These are phyloP conservation scores for Trichophyton benhamiae DNA, from an alignment of 2,329 filamentous ascomycete species.

Conservation along the genomic window DNA sequence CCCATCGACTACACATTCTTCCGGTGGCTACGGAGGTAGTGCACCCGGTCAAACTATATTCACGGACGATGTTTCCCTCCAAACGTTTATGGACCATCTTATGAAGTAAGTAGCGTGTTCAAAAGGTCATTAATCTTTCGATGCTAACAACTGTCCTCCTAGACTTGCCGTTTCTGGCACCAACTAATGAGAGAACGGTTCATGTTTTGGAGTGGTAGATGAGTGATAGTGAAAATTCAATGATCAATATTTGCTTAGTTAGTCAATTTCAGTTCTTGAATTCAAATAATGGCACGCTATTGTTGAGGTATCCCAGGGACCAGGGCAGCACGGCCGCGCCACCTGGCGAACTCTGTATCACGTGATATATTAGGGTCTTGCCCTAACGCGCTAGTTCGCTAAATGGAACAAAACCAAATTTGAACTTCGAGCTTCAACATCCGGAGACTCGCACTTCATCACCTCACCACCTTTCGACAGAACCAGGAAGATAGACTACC, in stretches of 20 bases:
- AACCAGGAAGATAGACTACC: conserved; percentile 51
- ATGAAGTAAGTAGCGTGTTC: conserved; percentile 68
- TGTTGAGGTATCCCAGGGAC: background rate
- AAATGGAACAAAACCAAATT: background rate
- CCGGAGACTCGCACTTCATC: conserved; percentile 15
- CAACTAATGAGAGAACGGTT: conserved; percentile 25
- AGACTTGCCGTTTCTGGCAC: conserved; percentile 41
- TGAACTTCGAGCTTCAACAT: background rate
- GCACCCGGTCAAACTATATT: conserved; percentile 96
- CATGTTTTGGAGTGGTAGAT: background rate
- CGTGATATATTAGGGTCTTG: conserved; percentile 10
- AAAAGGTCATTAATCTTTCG: conserved; percentile 9
- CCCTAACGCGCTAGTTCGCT: conserved; percentile 15
- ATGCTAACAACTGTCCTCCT: conserved; percentile 7
- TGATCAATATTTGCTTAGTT: conserved; percentile 3
- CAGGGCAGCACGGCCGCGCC: too few relatives aligned
- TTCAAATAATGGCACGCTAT: background rate
- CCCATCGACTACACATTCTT: conserved; percentile 92
- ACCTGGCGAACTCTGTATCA: background rate
- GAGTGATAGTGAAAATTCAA: background rate
- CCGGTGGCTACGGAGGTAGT: conserved; percentile 79
- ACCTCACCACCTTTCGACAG: conserved; percentile 25
- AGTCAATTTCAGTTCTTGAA: conserved; percentile 1
- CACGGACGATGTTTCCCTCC: conserved; percentile 92
- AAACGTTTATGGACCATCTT: conserved; percentile 98